Percentiles rank a stretch among this genome's conserved stretches.
These are phyloP conservation scores for Chytriomyces hyalinus DNA, from an alignment of 192 early-diverging fungal genomes.

Conservation along the genomic window DNA sequence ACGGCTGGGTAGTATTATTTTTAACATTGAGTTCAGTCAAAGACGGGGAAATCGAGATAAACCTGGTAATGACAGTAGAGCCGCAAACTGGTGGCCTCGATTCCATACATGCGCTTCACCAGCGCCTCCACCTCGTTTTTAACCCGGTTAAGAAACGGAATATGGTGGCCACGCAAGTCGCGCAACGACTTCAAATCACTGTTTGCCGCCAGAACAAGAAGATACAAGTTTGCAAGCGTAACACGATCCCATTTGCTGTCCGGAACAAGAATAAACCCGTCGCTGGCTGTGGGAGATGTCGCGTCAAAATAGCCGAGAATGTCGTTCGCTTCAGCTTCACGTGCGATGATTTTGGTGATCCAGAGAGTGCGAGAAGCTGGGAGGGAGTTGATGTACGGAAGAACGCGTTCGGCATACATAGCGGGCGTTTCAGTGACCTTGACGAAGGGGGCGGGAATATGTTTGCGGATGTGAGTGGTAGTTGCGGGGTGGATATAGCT, in stretches of 20 bases:
- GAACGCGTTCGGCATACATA: background rate
- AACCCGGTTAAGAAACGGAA: constrained; percentile 3
- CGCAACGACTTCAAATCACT: constrained; percentile 7
- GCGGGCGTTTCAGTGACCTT: constrained; percentile 20
- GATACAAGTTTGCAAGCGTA: constrained; percentile 21
- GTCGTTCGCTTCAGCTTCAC: constrained; percentile 18
- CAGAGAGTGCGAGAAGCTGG: constrained; percentile 4
- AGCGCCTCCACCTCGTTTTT: background rate
- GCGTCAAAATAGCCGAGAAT: background rate
- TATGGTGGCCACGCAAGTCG: constrained; percentile 4
- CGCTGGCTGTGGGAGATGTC: background rate
- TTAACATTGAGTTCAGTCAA: background rate
- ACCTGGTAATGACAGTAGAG: constrained; percentile 29
- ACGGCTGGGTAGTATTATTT: constrained; percentile 1
- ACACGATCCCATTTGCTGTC: constrained; percentile 26
- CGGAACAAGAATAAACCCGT: constrained; percentile 27
- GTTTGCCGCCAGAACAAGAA: constrained; percentile 15
- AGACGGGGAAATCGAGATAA: background rate
- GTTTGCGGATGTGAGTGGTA: constrained; percentile 26
- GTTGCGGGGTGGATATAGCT: constrained; percentile 21
- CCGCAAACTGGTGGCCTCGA: background rate
- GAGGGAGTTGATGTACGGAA: constrained; percentile 10
- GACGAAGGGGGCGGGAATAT: background rate
- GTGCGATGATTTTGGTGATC: constrained; percentile 17
- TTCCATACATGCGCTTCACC: background rate